phyloP scores from a whole-genome alignment of 139 green algal genomes.

The Tetraselmis chui region DNA sequence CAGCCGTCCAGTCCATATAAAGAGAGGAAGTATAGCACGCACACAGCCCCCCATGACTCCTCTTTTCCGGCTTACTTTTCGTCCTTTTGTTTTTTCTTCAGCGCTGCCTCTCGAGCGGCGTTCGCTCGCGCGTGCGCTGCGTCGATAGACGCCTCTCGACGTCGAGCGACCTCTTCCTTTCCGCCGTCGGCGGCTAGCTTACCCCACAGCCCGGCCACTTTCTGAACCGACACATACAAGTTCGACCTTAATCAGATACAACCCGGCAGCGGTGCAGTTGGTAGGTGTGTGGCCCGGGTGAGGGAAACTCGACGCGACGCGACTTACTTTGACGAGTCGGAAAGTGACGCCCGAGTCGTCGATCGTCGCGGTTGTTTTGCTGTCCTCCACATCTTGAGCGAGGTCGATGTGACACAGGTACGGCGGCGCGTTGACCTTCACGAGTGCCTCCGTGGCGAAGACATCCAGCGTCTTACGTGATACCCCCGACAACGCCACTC shows the following conservation, averaged over 20 bases:
- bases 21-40: no score
- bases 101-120: neutral
- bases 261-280: no score
- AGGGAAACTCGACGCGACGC: no score
- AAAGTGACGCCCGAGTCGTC: neutral
- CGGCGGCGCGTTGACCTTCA: conserved; percentile 12
- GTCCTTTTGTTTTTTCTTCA: neutral
- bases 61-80: no score
- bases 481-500: neutral
- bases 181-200: neutral
- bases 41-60: no score
- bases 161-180: neutral
- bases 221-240: no score
- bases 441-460: neutral
- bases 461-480: neutral
- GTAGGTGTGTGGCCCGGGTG: no score
- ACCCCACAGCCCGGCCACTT: neutral
- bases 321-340: neutral
- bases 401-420: conserved; percentile 6
- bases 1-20: no score
- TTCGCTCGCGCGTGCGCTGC: neutral
- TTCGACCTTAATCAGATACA: no score
- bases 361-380: neutral
- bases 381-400: neutral
- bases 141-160: neutral